Percentiles rank a stretch among this genome's conserved stretches.
Conservation (phyloP, 2,329 filamentous ascomycete genomes). For the Xylariaceae sp. region DNA sequence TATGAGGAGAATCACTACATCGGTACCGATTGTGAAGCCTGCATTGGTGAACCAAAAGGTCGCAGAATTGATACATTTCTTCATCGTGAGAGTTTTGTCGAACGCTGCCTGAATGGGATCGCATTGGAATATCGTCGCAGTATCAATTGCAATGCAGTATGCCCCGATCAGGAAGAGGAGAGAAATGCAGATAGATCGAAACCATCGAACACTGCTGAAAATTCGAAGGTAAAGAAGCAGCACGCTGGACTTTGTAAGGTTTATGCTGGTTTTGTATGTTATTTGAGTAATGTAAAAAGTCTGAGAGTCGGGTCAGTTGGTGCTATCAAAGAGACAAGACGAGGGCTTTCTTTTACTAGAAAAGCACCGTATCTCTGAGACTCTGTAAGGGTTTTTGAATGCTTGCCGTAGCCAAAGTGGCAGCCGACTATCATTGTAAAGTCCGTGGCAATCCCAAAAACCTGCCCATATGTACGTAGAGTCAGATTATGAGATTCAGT, state of each 20-base stretch:
- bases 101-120: slow-evolving; percentile 29
- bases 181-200: slow-evolving; percentile 26
- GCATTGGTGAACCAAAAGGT: slow-evolving; percentile 43
- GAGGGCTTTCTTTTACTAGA: slow-evolving; percentile 19
- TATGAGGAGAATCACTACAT: slow-evolving; percentile 38
- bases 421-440: slow-evolving; percentile 28
- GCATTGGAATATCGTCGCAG: slow-evolving; percentile 34
- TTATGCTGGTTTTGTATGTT: slow-evolving; percentile 34
- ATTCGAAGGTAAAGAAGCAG: slow-evolving; percentile 34
- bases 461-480: slow-evolving; percentile 13
- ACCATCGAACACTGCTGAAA: slow-evolving; percentile 30
- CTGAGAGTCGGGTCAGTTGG: slow-evolving; percentile 12
- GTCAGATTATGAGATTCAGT: background rate
- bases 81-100: slow-evolving; percentile 24
- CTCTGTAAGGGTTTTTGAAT: slow-evolving; percentile 12
- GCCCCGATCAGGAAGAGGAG: slow-evolving; percentile 23
- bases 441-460: slow-evolving; percentile 24
- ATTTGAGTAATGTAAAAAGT: slow-evolving; percentile 33
- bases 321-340: background rate
- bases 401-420: slow-evolving; percentile 31
- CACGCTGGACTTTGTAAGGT: slow-evolving; percentile 33
- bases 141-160: slow-evolving; percentile 29
- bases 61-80: slow-evolving; percentile 36
- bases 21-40: slow-evolving; percentile 40
- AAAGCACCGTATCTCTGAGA: slow-evolving; percentile 23